Evolutionary conservation across 2,329 filamentous ascomycete species (phyloP), one percentile per base, ranked within the genome.

Genomic region (Elsinoe arachidis): DNA sequence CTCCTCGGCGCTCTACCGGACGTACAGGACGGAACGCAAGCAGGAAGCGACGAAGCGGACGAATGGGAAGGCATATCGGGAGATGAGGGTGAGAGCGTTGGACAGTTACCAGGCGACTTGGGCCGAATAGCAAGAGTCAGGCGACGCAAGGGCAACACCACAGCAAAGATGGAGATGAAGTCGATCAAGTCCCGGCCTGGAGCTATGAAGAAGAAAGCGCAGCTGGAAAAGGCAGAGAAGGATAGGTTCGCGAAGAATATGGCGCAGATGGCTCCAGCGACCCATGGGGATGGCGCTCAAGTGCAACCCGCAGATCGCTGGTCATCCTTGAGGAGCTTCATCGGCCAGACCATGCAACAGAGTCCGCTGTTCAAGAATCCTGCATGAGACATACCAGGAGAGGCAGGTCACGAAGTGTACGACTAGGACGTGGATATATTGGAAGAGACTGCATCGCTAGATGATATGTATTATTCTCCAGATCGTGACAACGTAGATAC

Each of bases 291-390:
- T 14, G 44, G 53, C 43, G 58, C 67, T 62, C 35, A 62, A 64
- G 58, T 63, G 62, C 61, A 26, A 43, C 63, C 72, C 1, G 82
- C 79, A 9, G 82, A 78, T 65, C 77, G 87, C 57, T 96, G 90
- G 87, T 87, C 87, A 30, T 89, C 90, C 14, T 70, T 97, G 70
- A 82, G 91, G 65, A 84, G 78, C 9, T 95, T 92, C 68, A 95
- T 96, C 54, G 86, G 88, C 1, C 80, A 85, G 41, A 96, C 89
- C 1, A 89, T 96, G 84, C 89, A 96, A 73, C 87, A 89, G 71
- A 92, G 92, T 64, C 83, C 86, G 12, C 88, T 86, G 2, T 95
- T 95, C 14, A 57, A 55, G 34, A 58, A 46, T 23, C 35, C 33
- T 37, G 15, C 26, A n/a, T 38, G 26, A 35, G 14, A 3, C 14